A percentile compares a stretch with the other conserved stretches of the same genome.
These are phyloP conservation scores for Jaltomata sinuosa DNA, from an alignment of 257 asterid species.

Conservation along the genomic window DNA sequence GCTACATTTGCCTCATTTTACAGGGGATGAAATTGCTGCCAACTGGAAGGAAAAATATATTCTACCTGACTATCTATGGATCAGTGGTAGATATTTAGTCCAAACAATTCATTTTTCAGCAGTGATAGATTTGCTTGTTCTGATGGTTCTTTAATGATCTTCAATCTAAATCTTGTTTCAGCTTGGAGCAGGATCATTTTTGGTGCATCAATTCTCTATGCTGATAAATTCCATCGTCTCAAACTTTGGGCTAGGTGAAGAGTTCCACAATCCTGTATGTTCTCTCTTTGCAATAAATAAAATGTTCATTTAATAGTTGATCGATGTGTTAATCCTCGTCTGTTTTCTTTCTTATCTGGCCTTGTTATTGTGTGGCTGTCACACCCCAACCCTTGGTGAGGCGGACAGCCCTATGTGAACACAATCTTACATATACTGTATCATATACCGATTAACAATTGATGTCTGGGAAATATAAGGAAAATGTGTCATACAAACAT, in stretches of 20 bases:
- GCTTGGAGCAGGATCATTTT: slow-evolving; percentile 89
- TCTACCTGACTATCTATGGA: slow-evolving; percentile 73
- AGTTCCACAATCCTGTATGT: slow-evolving; percentile 92
- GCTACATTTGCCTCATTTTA: slow-evolving; percentile 8
- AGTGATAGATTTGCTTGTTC: not conserved
- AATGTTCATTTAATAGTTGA: not conserved
- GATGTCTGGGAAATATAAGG: not conserved
- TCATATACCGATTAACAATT: not conserved
- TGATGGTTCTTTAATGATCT: not conserved
- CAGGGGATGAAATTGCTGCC: slow-evolving; percentile 96
- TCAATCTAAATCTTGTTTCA: slow-evolving; percentile 27
- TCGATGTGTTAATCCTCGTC: not conserved
- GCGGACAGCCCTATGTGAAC: not conserved
- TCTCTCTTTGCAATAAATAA: not conserved
- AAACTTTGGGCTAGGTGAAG: slow-evolving; percentile 73
- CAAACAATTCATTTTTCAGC: not conserved
- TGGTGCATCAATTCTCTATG: slow-evolving; percentile 53
- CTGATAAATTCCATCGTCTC: slow-evolving; percentile 57
- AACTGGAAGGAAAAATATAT: slow-evolving; percentile 69
- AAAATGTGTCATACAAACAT: not conserved
- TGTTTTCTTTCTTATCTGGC: not conserved
- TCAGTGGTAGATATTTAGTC: slow-evolving; percentile 45
- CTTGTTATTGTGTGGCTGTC: not conserved
- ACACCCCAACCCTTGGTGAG: no score
- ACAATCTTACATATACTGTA: not conserved